phyloP scores from a whole-genome alignment of 306 rosid species.

The Gleditsia sinensis region DNA sequence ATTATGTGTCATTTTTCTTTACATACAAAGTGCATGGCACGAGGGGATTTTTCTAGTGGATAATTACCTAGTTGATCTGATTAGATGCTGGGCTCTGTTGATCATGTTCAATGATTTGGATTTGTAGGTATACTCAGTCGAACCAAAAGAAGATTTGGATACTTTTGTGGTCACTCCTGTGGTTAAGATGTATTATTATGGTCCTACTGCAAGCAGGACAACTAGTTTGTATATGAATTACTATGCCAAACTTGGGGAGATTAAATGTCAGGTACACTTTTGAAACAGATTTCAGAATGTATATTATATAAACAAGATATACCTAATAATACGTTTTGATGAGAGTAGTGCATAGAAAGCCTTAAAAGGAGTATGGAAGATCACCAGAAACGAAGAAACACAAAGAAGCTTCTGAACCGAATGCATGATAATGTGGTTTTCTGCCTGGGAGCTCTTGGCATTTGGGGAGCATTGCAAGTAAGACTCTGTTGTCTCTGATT shows the following conservation, averaged over 20 bases:
- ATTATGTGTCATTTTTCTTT: slow-evolving; percentile 1
- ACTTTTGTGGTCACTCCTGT: slow-evolving; percentile 63
- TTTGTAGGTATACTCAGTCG: slow-evolving; percentile 78
- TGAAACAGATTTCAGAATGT: slow-evolving; percentile 30
- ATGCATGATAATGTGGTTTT: slow-evolving; percentile 73
- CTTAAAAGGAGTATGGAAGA: slow-evolving; percentile 51
- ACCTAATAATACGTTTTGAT: slow-evolving; percentile 36
- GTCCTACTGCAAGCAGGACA: slow-evolving; percentile 41
- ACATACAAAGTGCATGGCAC: not conserved
- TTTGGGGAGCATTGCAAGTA: slow-evolving; percentile 88
- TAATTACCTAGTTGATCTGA: slow-evolving; percentile 17
- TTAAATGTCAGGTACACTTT: slow-evolving; percentile 68
- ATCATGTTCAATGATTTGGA: slow-evolving; percentile 12
- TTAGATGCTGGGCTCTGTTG: slow-evolving; percentile 19
- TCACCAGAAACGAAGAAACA: slow-evolving; percentile 55
- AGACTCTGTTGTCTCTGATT: slow-evolving; percentile 33
- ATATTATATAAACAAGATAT: slow-evolving; percentile 22
- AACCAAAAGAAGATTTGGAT: slow-evolving; percentile 55
- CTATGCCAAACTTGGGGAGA: slow-evolving; percentile 50
- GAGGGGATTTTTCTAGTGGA: slow-evolving; percentile 10
- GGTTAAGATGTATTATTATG: slow-evolving; percentile 51
- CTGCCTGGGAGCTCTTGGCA: slow-evolving; percentile 76
- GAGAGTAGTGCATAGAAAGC: slow-evolving; percentile 61
- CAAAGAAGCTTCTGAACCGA: slow-evolving; percentile 66
- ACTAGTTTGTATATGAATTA: slow-evolving; percentile 37